phyloP scores from a whole-genome alignment of 2,329 filamentous ascomycete genomes.

The Bipolaris victoriae region DNA sequence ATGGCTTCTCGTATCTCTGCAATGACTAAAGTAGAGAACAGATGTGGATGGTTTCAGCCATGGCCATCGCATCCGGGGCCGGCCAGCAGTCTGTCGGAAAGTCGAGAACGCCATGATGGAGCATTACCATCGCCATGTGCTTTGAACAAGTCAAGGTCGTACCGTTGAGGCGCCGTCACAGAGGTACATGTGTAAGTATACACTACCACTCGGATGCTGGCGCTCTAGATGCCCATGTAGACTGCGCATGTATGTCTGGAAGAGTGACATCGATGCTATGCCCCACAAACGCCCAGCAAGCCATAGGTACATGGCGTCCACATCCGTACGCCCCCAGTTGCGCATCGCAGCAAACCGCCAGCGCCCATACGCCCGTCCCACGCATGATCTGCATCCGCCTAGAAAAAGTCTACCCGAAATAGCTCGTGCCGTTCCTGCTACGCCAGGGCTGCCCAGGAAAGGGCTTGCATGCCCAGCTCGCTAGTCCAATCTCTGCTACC shows the following conservation, averaged over 20 bases:
- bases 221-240: not conserved
- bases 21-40: not conserved
- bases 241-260: too few species aligned
- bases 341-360: slow-evolving; percentile 5
- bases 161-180: not conserved
- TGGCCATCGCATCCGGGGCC: not conserved
- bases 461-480: slow-evolving; percentile 33
- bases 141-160: not conserved
- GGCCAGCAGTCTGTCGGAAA: not conserved
- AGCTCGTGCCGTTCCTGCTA: slow-evolving; percentile 20
- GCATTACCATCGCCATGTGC: not conserved
- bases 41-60: not conserved
- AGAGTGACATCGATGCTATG: slow-evolving; percentile 9
- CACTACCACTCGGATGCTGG: not conserved
- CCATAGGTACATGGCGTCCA: slow-evolving; percentile 8
- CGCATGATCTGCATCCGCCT: slow-evolving; percentile 27
- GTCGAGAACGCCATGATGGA: not conserved
- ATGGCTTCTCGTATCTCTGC: slow-evolving; percentile 22
- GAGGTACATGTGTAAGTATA: too few species aligned
- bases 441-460: slow-evolving; percentile 24
- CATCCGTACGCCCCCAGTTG: slow-evolving; percentile 22
- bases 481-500: slow-evolving; percentile 32
- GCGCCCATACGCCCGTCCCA: slow-evolving; percentile 10
- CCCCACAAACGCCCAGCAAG: slow-evolving; percentile 27
- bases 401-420: slow-evolving; percentile 26